Evolutionary conservation across 495 filamentous ascomycete species (phyloP).

Genomic region (Neurospora tetraspora): DNA sequence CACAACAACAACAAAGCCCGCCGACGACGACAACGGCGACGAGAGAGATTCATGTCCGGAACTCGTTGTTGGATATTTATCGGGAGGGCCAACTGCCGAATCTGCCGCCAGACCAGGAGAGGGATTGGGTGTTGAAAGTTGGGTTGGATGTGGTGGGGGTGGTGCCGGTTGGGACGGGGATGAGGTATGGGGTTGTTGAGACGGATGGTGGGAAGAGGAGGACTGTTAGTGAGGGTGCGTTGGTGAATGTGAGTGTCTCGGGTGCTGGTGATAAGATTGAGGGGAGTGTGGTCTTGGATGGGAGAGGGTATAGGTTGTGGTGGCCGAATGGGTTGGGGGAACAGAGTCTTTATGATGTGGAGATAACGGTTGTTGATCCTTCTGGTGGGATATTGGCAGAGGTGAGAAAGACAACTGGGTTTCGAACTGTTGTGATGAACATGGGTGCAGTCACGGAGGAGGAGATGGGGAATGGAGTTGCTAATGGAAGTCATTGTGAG

Average conservation of each 20-base stretch:
- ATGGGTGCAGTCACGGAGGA: slow-evolving; percentile 47
- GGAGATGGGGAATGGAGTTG: slow-evolving; percentile 46
- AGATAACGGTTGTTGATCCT: slow-evolving; percentile 34
- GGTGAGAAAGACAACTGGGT: slow-evolving; percentile 50
- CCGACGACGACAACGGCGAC: too few relatives aligned
- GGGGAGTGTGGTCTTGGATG: slow-evolving; percentile 37
- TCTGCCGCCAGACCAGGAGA: slow-evolving; percentile 47
- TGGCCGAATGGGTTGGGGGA: slow-evolving; percentile 52
- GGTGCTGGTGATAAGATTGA: slow-evolving; percentile 39
- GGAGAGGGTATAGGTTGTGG: slow-evolving; percentile 46
- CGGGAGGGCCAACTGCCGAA: slow-evolving; percentile 51
- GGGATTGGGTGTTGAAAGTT: slow-evolving; percentile 60
- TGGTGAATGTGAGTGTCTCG: slow-evolving; percentile 37
- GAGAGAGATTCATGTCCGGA: slow-evolving; percentile 38
- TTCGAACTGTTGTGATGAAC: slow-evolving; percentile 60
- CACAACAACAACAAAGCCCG: slow-evolving; percentile 17
- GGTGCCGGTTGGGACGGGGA: slow-evolving; percentile 34
- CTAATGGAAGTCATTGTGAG: slow-evolving; percentile 49
- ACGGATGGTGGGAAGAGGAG: slow-evolving; percentile 35
- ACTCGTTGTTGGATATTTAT: slow-evolving; percentile 52
- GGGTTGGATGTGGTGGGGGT: slow-evolving; percentile 53
- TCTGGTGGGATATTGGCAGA: slow-evolving; percentile 29
- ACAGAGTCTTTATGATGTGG: slow-evolving; percentile 51
- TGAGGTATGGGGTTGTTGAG: slow-evolving; percentile 41
- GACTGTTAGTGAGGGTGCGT: slow-evolving; percentile 33